Base-by-base conservation (phyloP, 2,329 filamentous ascomycete species). In the Fusarium verrucosum region DNA sequence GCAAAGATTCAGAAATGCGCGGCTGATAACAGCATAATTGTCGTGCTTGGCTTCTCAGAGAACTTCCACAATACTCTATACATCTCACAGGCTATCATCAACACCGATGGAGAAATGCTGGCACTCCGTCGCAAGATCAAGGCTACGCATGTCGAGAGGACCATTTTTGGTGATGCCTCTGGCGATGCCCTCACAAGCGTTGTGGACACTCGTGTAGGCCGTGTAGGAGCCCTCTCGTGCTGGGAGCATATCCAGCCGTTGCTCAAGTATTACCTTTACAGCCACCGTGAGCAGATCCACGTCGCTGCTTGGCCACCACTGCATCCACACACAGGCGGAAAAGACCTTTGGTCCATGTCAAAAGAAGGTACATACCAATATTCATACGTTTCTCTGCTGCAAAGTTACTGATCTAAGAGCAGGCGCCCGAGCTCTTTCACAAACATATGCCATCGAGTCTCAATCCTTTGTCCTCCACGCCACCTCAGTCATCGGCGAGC, bases 111-210 rank as follows among this genome's bases (percentile, higher is more conserved):
- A 2, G 70, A 77, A n/a, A 37, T 83, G 9, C 55, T 74, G 3
- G 65, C 74, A 1, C 72, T 77, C 35, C 78, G 81, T 4, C 77
- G 80, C 5, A 85, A 85, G 72, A 74, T 84, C 58, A 85, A 85
- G 66, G 77, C 82, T 0, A 85, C 81, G 0, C 81, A 84, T 49
- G 79, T 84, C 72, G 82, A 85, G 71, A 76, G 81, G 0, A 80
- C 79, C 4, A 63, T 84, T 17, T 85, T 79, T 37, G 82, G 82
- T 1, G 82, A 85, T 46, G 38, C 45, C 7, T 52, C 54, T 3
- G 57, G 45, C 1, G 38, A 59, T 22, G 41, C 45, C 4, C 46
- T 60, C 4, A 45, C 35, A 0, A 59, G 46, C 4, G 54, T 59
- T 7, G 54, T 22, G 0, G 33, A 60, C 1, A 51, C 45, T 4